Percentiles rank a stretch among this genome's conserved stretches.
Evolutionary conservation across 164 flowering plant species (phyloP).

Genomic region (Vitis rotundifolia): DNA sequence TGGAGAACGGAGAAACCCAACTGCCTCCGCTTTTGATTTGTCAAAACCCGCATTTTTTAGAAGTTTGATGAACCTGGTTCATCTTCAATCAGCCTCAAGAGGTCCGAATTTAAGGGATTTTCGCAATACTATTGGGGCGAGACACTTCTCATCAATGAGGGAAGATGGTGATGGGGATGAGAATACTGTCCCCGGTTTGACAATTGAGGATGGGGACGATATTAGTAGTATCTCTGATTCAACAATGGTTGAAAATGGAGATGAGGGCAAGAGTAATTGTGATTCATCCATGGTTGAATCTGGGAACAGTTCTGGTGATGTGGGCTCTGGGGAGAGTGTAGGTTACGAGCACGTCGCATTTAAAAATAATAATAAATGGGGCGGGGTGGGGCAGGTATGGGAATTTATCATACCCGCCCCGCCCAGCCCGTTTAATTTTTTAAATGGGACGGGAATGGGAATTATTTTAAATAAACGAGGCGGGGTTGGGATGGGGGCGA

Average conservation of each 20-base stretch:
- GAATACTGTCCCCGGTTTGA: conserved; percentile 3
- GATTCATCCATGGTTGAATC: conserved; percentile 1
- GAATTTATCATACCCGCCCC: no score
- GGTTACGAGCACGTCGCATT: conserved; percentile 24
- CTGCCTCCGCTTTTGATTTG: conserved; percentile 11
- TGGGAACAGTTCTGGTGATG: conserved; percentile 4
- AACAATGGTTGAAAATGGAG: background rate
- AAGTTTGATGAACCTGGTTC: conserved; percentile 7
- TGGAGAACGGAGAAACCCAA: background rate
- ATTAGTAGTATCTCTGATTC: conserved; percentile 4
- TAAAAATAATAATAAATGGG: no score
- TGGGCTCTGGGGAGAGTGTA: conserved; percentile 2
- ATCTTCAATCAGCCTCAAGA: background rate
- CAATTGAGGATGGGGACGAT: conserved; percentile 3
- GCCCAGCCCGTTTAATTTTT: no score
- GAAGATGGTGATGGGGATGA: conserved; percentile 6
- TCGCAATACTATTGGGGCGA: conserved; percentile 10
- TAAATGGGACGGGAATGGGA: no score
- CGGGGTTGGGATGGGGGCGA: no score
- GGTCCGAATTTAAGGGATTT: conserved; percentile 1
- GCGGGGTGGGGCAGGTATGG: no score
- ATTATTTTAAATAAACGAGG: no score
- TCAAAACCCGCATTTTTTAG: conserved; percentile 16
- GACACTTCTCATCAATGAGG: conserved; percentile 16
- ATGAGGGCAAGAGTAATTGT: background rate